Percentiles rank a stretch among this genome's conserved stretches.
Evolutionary conservation across 2,329 filamentous ascomycete species (phyloP).

Genomic region (Sporothrix sp.): DNA sequence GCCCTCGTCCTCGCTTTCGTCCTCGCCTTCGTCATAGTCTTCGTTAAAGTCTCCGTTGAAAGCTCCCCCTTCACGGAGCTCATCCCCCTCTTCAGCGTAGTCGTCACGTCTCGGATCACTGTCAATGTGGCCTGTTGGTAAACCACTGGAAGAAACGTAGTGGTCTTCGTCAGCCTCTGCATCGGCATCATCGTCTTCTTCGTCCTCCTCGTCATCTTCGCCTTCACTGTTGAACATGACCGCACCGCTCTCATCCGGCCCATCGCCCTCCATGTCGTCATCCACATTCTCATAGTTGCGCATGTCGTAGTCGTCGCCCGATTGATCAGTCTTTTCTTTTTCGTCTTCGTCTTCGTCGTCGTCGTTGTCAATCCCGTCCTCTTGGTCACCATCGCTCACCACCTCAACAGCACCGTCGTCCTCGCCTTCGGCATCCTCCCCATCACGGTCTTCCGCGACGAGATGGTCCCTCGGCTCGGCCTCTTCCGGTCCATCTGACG

Average conservation of each 20-base stretch:
- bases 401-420: slow-evolving; percentile 6
- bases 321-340: slow-evolving; percentile 19
- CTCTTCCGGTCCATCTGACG: slow-evolving; percentile 26
- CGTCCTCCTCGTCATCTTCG: slow-evolving; percentile 17
- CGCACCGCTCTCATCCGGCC: slow-evolving; percentile 5
- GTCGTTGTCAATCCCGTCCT: slow-evolving; percentile 12
- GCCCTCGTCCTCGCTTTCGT: too few species aligned
- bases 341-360: slow-evolving; percentile 21
- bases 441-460: slow-evolving; percentile 18
- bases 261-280: slow-evolving; percentile 20
- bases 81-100: background rate
- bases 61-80: too few species aligned
- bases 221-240: slow-evolving; percentile 15
- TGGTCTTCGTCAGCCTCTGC: slow-evolving; percentile 16
- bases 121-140: too few species aligned
- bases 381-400: slow-evolving; percentile 19
- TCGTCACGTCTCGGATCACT: background rate
- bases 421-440: slow-evolving; percentile 20
- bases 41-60: too few species aligned
- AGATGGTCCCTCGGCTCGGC: slow-evolving; percentile 20
- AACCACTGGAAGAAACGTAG: background rate
- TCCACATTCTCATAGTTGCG: slow-evolving; percentile 25
- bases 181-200: slow-evolving; percentile 15
- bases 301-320: slow-evolving; percentile 25
- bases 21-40: background rate